phyloP scores from a whole-genome alignment of 257 asterid species.

The Solanum paucissectum region DNA sequence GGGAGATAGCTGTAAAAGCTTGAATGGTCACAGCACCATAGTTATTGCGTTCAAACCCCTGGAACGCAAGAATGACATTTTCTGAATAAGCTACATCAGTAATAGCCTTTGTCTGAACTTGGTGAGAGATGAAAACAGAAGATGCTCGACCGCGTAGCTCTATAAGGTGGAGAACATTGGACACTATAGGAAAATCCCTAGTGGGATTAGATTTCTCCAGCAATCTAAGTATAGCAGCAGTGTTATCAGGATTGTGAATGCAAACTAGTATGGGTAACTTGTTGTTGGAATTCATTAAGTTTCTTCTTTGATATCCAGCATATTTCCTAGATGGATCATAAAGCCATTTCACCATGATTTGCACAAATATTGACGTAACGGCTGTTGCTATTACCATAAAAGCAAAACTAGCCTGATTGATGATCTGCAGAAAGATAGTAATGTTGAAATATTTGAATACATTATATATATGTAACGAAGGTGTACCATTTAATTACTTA shows the following conservation, averaged over 20 bases:
- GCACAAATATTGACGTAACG: not conserved
- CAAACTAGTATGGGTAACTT: constrained; percentile 11
- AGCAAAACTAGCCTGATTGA: constrained; percentile 1
- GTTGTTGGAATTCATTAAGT: constrained; percentile 4
- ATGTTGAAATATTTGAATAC: not conserved
- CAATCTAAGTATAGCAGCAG: not conserved
- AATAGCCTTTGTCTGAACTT: constrained; percentile 2
- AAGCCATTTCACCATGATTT: constrained; percentile 1
- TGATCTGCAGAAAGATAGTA: not conserved
- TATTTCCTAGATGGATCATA: constrained; percentile 15
- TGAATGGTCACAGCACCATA: constrained; percentile 5
- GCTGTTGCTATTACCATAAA: constrained; percentile 6
- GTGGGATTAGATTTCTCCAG: constrained; percentile 12
- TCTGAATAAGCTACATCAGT: constrained; percentile 6
- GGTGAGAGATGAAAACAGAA: constrained; percentile 18
- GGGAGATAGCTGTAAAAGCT: constrained; percentile 16
- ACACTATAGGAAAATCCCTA: constrained; percentile 5
- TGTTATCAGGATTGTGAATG: constrained; percentile 11
- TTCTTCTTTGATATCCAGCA: constrained; percentile 20
- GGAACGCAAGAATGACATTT: constrained; percentile 9
- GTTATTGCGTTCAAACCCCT: constrained; percentile 9
- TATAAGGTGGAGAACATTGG: constrained; percentile 12
- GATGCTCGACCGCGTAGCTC: constrained; percentile 15
- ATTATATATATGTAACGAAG: not conserved
- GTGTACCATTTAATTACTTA: not conserved